phyloP scores from a whole-genome alignment of 2,329 filamentous ascomycete species.

The Curvularia verruculosa region DNA sequence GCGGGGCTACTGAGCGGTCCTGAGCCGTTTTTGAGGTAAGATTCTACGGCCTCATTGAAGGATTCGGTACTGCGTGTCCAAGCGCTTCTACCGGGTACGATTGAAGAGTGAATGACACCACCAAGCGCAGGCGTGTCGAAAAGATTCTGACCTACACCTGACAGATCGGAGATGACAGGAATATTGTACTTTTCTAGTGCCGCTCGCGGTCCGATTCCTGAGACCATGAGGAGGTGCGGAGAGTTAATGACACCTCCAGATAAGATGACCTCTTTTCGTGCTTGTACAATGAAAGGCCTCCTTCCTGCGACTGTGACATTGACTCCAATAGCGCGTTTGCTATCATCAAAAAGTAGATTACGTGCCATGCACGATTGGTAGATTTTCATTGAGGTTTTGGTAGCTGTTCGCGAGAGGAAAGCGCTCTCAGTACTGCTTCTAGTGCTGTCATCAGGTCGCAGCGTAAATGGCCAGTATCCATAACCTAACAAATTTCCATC shows the following conservation, averaged over 20 bases:
- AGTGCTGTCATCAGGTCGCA: constrained; percentile 11
- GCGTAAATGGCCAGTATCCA: constrained; percentile 13
- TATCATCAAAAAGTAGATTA: constrained; percentile 10
- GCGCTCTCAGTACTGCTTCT: constrained; percentile 12
- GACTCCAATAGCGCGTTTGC: constrained; percentile 9
- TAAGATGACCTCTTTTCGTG: constrained; percentile 11
- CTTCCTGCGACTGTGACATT: constrained; percentile 11
- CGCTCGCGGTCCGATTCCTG: constrained; percentile 12
- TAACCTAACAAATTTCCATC: constrained; percentile 12
- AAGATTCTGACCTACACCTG: constrained; percentile 10
- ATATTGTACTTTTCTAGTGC: constrained; percentile 8
- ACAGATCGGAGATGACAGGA: constrained; percentile 8
- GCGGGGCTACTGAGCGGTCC: constrained; percentile 14
- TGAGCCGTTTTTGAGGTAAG: constrained; percentile 10
- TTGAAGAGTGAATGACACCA: constrained; percentile 5
- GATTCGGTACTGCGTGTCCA: constrained; percentile 7
- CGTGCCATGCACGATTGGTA: constrained; percentile 15
- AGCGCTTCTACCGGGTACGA: constrained; percentile 10
- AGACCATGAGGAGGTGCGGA: constrained; percentile 12
- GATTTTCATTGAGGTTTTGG: constrained; percentile 12
- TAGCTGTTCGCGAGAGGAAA: constrained; percentile 8
- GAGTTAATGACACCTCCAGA: constrained; percentile 9
- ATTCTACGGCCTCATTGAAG: constrained; percentile 6
- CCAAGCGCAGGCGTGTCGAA: constrained; percentile 10
- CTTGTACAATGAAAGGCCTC: constrained; percentile 7